phyloP scores from a whole-genome alignment of 2,329 filamentous ascomycete species.

The Sporothrix protearum region DNA sequence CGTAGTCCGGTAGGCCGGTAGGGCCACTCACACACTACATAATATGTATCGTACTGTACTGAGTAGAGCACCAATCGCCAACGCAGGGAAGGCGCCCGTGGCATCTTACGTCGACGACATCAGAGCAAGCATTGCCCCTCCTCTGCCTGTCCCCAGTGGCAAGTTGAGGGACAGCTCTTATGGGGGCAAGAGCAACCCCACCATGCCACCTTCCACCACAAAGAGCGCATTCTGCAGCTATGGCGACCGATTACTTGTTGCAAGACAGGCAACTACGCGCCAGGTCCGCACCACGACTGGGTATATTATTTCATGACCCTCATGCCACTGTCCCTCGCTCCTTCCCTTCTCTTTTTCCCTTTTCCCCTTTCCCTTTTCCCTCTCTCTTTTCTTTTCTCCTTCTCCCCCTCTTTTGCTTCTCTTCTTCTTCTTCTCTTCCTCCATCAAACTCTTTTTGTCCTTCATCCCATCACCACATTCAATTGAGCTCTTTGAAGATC shows the following conservation, averaged over 20 bases:
- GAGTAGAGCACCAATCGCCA: not conserved
- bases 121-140: conserved; percentile 14
- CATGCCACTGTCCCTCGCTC: conserved; percentile 18
- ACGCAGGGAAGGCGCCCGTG: not conserved
- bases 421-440: conserved; percentile 12
- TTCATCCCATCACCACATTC: conserved; percentile 7
- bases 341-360: not conserved
- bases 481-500: conserved; percentile 17
- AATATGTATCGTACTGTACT: not conserved
- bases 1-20: conserved; percentile 13
- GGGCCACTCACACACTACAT: not conserved
- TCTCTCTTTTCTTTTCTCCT: conserved; percentile 9
- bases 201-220: conserved; percentile 19
- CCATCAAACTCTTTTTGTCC: not conserved
- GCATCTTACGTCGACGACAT: not conserved
- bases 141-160: conserved; percentile 13
- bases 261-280: conserved; percentile 14
- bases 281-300: conserved; percentile 14
- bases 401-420: not conserved
- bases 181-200: conserved; percentile 18
- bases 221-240: conserved; percentile 11
- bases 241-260: conserved; percentile 11
- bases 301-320: conserved; percentile 25
- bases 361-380: not conserved
- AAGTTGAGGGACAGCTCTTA: conserved; percentile 13